A percentile compares a stretch with the other conserved stretches of the same genome.
Evolutionary conservation across 2,329 filamentous ascomycete species (phyloP).

Genomic region (Fusarium zealandicum): DNA sequence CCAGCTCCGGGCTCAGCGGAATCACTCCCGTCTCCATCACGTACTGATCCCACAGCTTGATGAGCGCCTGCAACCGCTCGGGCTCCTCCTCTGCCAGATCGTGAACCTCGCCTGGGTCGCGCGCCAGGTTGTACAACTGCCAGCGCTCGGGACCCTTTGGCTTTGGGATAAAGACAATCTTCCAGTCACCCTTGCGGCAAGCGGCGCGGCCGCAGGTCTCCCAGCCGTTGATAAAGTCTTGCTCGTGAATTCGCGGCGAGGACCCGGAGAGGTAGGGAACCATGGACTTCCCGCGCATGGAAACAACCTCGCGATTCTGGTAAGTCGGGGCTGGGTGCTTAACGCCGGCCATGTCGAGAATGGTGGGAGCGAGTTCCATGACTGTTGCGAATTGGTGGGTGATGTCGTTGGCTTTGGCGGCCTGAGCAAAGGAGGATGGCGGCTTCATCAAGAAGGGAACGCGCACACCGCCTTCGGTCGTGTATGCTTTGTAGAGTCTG

Average conservation of each 20-base stretch:
- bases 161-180: constrained; percentile 64
- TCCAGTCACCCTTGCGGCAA: constrained; percentile 63
- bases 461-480: constrained; percentile 58
- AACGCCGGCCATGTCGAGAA: constrained; percentile 55
- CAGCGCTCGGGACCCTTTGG: constrained; percentile 58
- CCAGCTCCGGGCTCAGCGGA: constrained; percentile 55
- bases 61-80: constrained; percentile 55
- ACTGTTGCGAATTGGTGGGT: constrained; percentile 47
- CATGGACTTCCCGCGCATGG: constrained; percentile 59
- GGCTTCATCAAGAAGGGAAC: constrained; percentile 57
- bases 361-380: constrained; percentile 58
- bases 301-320: constrained; percentile 56
- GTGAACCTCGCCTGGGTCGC: constrained; percentile 59
- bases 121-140: constrained; percentile 62
- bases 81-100: constrained; percentile 52
- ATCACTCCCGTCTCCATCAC: constrained; percentile 44
- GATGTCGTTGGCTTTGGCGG: constrained; percentile 15
- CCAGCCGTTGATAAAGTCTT: constrained; percentile 62
- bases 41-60: constrained; percentile 65
- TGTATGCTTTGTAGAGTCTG: constrained; percentile 50
- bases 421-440: constrained; percentile 15
- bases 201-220: constrained; percentile 61
- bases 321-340: constrained; percentile 50
- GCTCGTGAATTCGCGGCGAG: constrained; percentile 52
- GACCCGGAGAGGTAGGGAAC: constrained; percentile 48